Percentiles rank a stretch among this genome's conserved stretches.
phyloP scores from a whole-genome alignment of 495 filamentous ascomycete genomes.

The Aspergillus mulundensis region DNA sequence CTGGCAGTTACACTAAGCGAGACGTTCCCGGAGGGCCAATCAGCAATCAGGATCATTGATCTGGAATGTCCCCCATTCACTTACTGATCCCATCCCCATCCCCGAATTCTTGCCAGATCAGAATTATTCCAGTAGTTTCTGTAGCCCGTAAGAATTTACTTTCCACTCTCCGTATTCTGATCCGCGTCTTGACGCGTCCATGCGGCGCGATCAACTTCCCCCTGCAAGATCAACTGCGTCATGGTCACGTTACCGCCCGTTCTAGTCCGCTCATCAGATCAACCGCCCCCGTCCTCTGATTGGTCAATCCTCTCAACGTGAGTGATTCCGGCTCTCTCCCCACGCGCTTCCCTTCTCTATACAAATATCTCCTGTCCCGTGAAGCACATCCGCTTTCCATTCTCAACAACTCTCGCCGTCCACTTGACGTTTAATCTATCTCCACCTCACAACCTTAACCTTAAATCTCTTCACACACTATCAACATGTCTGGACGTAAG shows the following conservation, averaged over 20 bases:
- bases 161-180: conserved; percentile 15
- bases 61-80: conserved; percentile 27
- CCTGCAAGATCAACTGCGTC: conserved; percentile 20
- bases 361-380: conserved; percentile 47
- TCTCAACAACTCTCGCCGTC: conserved; percentile 40
- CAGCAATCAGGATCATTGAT: conserved; percentile 38
- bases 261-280: conserved; percentile 30
- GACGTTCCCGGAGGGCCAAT: conserved; percentile 35
- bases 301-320: conserved; percentile 38
- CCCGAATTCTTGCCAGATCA: conserved; percentile 17
- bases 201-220: conserved; percentile 28
- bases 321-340: conserved; percentile 39
- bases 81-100: conserved; percentile 38
- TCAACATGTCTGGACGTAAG: conserved; percentile 70
- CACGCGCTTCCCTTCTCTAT: conserved; percentile 27
- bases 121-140: conserved; percentile 12
- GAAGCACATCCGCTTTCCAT: conserved; percentile 28
- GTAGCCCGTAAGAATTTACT: conserved; percentile 16
- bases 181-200: conserved; percentile 22
- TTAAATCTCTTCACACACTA: conserved; percentile 14
- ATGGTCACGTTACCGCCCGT: conserved; percentile 28
- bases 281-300: conserved; percentile 25
- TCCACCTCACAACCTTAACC: conserved; percentile 25
- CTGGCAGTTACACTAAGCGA: conserved; percentile 36
- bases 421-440: conserved; percentile 35